phyloP scores from a whole-genome alignment of 768 basidiomycete species.

The Lentinula edodes region DNA sequence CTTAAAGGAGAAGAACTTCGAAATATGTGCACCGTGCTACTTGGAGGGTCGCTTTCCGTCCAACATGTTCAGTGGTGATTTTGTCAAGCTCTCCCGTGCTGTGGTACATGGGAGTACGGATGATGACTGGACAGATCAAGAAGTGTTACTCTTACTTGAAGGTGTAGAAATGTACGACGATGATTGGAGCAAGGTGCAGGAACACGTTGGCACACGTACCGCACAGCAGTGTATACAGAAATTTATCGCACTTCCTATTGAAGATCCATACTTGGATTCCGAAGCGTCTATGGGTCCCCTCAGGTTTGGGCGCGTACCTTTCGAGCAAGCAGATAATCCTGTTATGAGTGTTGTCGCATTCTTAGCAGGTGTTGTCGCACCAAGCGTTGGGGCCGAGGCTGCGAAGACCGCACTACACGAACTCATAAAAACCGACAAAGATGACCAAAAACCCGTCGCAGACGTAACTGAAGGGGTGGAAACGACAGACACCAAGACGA shows the following conservation, averaged over 20 bases:
- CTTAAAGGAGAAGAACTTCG: conserved; percentile 87
- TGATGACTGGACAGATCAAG: conserved; percentile 89
- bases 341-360: conserved; percentile 99
- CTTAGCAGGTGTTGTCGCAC: conserved; percentile 87
- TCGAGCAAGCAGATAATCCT: conserved; percentile 94
- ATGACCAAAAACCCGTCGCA: conserved; percentile 42
- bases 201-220: conserved; percentile 87
- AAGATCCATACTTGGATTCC: conserved; percentile 83
- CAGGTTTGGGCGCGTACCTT: conserved; percentile 76
- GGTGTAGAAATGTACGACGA: conserved; percentile 98
- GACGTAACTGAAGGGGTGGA: conserved; percentile 30
- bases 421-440: conserved; percentile 57
- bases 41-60: conserved; percentile 96
- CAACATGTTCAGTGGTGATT: conserved; percentile 94
- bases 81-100: conserved; percentile 71
- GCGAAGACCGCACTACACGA: conserved; percentile 87
- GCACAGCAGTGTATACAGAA: conserved; percentile 94
- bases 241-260: conserved; percentile 94
- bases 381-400: conserved; percentile 88
- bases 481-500: conserved; percentile 24
- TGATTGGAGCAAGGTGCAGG: conserved; percentile 90
- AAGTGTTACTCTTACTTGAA: conserved; percentile 84
- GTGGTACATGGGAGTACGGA: conserved; percentile 28
- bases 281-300: conserved; percentile 75
- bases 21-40: conserved; percentile 89